Evolutionary conservation across 441 rosid genomes (phyloP).

Genomic region (Adansonia grandidieri): DNA sequence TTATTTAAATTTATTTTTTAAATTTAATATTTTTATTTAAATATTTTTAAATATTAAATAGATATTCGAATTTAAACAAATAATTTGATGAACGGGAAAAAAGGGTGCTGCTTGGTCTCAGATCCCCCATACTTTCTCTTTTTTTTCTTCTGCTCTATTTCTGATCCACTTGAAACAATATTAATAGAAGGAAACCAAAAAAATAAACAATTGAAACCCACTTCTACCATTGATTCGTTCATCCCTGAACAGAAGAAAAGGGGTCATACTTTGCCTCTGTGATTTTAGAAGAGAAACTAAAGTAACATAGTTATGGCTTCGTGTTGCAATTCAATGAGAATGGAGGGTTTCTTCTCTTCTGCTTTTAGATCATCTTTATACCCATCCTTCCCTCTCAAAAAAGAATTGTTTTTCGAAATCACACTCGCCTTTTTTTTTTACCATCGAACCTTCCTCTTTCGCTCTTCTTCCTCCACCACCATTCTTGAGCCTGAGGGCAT

Average conservation of each 20-base stretch:
- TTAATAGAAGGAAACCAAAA: too few relatives aligned
- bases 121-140: too few relatives aligned
- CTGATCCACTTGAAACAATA: too few relatives aligned
- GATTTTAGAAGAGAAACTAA: background rate
- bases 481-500: constrained; percentile 75
- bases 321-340: constrained; percentile 39
- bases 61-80: too few relatives aligned
- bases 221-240: background rate
- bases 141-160: too few relatives aligned
- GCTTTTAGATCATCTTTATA: constrained; percentile 28
- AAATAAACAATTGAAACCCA: background rate
- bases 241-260: background rate
- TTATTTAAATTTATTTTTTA: too few relatives aligned
- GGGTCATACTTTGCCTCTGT: background rate
- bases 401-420: constrained; percentile 26
- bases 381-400: constrained; percentile 36
- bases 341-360: constrained; percentile 43
- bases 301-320: constrained; percentile 34
- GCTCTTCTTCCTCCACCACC: constrained; percentile 18
- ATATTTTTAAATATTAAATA: too few relatives aligned
- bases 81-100: too few relatives aligned
- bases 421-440: constrained; percentile 24
- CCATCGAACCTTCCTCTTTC: constrained; percentile 41
- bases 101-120: too few relatives aligned
- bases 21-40: too few relatives aligned